These are phyloP conservation scores for Erodium trifolium DNA, from an alignment of 441 rosid genomes.

Conservation along the genomic window DNA sequence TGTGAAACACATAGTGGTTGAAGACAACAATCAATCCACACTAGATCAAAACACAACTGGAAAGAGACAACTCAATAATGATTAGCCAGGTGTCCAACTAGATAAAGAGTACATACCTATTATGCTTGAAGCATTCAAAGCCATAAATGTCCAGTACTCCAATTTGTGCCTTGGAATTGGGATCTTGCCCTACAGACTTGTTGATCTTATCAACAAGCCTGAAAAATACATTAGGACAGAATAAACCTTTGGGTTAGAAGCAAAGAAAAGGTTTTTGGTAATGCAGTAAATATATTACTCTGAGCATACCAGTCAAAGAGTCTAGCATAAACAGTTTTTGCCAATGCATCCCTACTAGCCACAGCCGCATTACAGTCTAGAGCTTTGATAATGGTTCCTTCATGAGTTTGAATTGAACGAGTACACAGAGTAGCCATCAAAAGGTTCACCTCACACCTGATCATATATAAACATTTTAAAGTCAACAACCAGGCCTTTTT, in stretches of 20 bases:
- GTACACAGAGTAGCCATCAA: constrained; percentile 75
- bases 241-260: constrained; percentile 9
- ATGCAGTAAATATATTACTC: background rate
- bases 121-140: constrained; percentile 92
- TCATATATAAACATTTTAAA: background rate
- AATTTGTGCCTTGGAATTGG: constrained; percentile 63
- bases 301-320: constrained; percentile 79
- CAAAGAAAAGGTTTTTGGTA: constrained; percentile 9
- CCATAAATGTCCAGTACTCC: constrained; percentile 88
- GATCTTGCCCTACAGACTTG: constrained; percentile 85
- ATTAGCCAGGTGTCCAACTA: constrained; percentile 18
- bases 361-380: constrained; percentile 89
- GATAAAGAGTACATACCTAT: constrained; percentile 78
- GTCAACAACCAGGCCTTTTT: background rate
- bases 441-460: constrained; percentile 81
- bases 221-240: constrained; percentile 23
- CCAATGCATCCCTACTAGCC: constrained; percentile 90
- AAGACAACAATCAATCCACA: background rate
- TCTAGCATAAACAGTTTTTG: constrained; percentile 89
- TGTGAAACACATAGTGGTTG: background rate
- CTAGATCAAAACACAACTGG: background rate
- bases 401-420: constrained; percentile 92
- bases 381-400: constrained; percentile 82
- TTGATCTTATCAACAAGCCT: constrained; percentile 93
- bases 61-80: background rate